phyloP scores from a whole-genome alignment of 345 rosid genomes.

The rapeseed (Brassica napus) region DNA sequence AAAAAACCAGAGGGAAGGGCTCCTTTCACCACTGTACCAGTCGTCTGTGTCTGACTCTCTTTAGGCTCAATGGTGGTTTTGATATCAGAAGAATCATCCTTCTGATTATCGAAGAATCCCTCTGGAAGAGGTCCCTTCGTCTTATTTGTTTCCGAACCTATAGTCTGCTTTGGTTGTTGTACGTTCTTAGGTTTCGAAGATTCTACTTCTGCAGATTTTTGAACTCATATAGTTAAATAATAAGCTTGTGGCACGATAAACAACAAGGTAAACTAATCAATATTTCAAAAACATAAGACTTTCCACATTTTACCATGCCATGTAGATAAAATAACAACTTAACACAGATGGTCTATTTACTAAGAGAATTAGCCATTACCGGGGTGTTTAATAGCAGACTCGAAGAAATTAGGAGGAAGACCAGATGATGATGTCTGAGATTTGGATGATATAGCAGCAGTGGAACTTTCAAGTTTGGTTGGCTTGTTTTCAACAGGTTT shows the following conservation, averaged over 20 bases:
- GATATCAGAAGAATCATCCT: conserved; percentile 60
- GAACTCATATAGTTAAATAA: neutral
- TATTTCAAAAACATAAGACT: neutral
- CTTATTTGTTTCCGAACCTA: conserved; percentile 46
- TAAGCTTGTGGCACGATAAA: neutral
- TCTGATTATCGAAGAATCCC: conserved; percentile 79
- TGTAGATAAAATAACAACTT: neutral
- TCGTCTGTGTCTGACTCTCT: conserved; percentile 31
- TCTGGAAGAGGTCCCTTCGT: conserved; percentile 69
- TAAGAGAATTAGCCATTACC: conserved; percentile 40
- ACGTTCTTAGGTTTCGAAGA: conserved; percentile 18
- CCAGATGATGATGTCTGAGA: conserved; percentile 47
- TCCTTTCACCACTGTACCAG: conserved; percentile 48
- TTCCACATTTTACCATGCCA: neutral
- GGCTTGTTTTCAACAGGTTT: too few species aligned
- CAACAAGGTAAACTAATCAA: neutral
- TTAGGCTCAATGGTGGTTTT: conserved; percentile 45
- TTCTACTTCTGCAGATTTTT: conserved; percentile 1
- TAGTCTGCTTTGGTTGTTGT: conserved; percentile 38
- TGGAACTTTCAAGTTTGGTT: too few species aligned
- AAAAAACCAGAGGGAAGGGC: conserved; percentile 91
- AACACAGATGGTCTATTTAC: neutral
- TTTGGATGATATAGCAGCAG: conserved; percentile 35
- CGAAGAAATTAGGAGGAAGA: conserved; percentile 64
- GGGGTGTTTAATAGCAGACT: conserved; percentile 11